A percentile compares a stretch with the other conserved stretches of the same genome.
Conservation (phyloP, 1,139 yeast genomes). For the Candida pseudoviswanathii region DNA sequence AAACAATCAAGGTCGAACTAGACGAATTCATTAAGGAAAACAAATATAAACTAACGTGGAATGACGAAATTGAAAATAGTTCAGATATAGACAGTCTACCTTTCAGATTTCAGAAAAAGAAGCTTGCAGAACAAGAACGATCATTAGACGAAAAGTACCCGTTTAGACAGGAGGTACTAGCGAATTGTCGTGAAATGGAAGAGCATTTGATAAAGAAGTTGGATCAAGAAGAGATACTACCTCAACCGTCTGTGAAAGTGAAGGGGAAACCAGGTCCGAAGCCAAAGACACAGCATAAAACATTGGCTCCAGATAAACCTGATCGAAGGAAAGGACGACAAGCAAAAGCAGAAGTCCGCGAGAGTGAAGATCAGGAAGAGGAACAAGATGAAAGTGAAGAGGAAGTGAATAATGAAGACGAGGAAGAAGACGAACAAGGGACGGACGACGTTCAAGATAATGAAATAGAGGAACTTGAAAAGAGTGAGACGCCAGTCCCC, state of each 20-base stretch:
- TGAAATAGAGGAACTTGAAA: constrained; percentile 7
- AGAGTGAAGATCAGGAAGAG: constrained; percentile 3
- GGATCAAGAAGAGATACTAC: constrained; percentile 7
- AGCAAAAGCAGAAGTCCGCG: constrained; percentile 8
- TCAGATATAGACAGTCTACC: constrained; percentile 38
- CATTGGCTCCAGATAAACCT: neutral
- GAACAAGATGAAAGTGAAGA: constrained; percentile 14
- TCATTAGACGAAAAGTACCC: constrained; percentile 38
- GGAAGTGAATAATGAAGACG: constrained; percentile 13
- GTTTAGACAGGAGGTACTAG: constrained; percentile 34
- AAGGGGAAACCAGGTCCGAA: constrained; percentile 1
- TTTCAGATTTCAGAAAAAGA: constrained; percentile 45
- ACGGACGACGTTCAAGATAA: constrained; percentile 3
- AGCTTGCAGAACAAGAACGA: constrained; percentile 41
- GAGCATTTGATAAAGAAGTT: constrained; percentile 18
- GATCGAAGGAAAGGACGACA: constrained; percentile 6
- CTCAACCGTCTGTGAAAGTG: neutral
- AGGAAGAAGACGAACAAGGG: constrained; percentile 7
- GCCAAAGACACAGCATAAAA: constrained; percentile 11
- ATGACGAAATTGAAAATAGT: constrained; percentile 27
- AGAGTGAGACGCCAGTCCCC: constrained; percentile 15
- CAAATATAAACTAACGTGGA: constrained; percentile 35
- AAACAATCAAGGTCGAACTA: constrained; percentile 36
- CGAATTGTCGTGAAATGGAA: constrained; percentile 28
- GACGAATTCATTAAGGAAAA: constrained; percentile 35